These are phyloP conservation scores for Volvariella volvacea DNA, from an alignment of 1,284 basidiomycete species.

Conservation along the genomic window DNA sequence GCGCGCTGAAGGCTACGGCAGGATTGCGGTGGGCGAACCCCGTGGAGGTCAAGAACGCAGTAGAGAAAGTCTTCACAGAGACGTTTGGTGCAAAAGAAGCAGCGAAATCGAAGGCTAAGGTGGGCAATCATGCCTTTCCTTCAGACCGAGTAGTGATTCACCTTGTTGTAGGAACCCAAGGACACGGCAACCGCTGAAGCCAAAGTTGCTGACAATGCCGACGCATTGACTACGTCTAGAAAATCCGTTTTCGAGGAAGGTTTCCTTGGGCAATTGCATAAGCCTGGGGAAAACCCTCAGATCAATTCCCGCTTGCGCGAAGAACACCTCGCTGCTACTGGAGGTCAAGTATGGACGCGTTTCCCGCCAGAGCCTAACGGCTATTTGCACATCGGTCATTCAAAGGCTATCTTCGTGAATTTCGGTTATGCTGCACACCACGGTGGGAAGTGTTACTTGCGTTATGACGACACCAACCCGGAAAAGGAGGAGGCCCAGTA, in stretches of 20 bases:
- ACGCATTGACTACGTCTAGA: constrained; percentile 28
- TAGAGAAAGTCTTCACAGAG: constrained; percentile 72
- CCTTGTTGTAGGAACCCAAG: constrained; percentile 43
- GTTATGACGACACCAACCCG: constrained; percentile 98
- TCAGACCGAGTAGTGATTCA: constrained; percentile 1
- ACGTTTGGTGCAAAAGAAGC: constrained; percentile 77
- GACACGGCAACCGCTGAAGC: constrained; percentile 29
- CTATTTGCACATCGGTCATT: constrained; percentile 94
- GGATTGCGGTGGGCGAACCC: constrained; percentile 87
- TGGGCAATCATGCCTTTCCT: constrained; percentile 21
- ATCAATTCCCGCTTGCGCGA: constrained; percentile 73
- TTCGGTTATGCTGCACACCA: constrained; percentile 96
- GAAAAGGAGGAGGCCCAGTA: constrained; percentile 95
- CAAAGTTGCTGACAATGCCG: constrained; percentile 22
- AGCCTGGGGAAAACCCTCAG: constrained; percentile 93
- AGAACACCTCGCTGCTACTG: constrained; percentile 77
- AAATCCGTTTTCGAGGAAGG: constrained; percentile 90
- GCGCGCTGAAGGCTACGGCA: constrained; percentile 62
- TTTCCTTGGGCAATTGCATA: constrained; percentile 90
- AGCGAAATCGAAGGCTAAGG: constrained; percentile 69
- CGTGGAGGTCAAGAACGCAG: constrained; percentile 83
- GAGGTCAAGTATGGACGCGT: constrained; percentile 86
- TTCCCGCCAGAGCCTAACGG: constrained; percentile 99
- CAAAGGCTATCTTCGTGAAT: constrained; percentile 97
- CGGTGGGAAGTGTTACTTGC: constrained; percentile 86